These are phyloP conservation scores for Tremella fuciformis DNA, from an alignment of 768 basidiomycete species.

Conservation along the genomic window DNA sequence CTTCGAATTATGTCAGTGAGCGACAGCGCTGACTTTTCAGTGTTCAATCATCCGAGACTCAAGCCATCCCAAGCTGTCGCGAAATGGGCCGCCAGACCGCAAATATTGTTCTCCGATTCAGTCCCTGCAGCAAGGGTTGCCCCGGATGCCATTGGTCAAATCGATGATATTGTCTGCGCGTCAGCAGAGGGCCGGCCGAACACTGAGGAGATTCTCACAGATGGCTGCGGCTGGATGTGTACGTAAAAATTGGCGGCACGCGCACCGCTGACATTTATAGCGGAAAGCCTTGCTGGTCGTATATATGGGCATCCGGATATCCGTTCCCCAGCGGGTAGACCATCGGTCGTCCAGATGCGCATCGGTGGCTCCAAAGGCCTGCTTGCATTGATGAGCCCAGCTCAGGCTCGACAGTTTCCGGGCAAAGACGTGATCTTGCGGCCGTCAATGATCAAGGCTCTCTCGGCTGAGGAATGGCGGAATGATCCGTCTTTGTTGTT, in stretches of 20 bases:
- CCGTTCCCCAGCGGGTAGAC: conserved; percentile 14
- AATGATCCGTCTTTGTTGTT: conserved; percentile 27
- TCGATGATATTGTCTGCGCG: conserved; percentile 25
- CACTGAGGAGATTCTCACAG: conserved; percentile 40
- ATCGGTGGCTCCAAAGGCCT: conserved; percentile 40
- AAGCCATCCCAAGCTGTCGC: conserved; percentile 42
- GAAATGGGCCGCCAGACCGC: conserved; percentile 41
- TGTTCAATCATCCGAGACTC: conserved; percentile 28
- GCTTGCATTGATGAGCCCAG: conserved; percentile 34
- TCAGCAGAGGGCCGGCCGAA: conserved; percentile 5
- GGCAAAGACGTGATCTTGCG: conserved; percentile 35
- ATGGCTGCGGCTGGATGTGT: conserved; percentile 47
- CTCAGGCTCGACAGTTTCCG: conserved; percentile 17
- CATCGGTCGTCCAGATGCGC: conserved; percentile 37
- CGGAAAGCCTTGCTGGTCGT: conserved; percentile 26
- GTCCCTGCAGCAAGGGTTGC: conserved; percentile 21
- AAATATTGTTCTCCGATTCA: conserved; percentile 39
- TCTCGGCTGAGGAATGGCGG: conserved; percentile 8
- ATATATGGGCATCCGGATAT: conserved; percentile 13
- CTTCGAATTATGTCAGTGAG: background rate
- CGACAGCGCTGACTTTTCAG: conserved; percentile 9
- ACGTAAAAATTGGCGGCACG: conserved; percentile 2
- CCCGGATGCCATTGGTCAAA: conserved; percentile 9
- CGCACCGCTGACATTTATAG: conserved; percentile 7
- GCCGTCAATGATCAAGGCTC: conserved; percentile 38